phyloP scores from a whole-genome alignment of 1,284 basidiomycete genomes.

The Moesziomyces sp. region DNA sequence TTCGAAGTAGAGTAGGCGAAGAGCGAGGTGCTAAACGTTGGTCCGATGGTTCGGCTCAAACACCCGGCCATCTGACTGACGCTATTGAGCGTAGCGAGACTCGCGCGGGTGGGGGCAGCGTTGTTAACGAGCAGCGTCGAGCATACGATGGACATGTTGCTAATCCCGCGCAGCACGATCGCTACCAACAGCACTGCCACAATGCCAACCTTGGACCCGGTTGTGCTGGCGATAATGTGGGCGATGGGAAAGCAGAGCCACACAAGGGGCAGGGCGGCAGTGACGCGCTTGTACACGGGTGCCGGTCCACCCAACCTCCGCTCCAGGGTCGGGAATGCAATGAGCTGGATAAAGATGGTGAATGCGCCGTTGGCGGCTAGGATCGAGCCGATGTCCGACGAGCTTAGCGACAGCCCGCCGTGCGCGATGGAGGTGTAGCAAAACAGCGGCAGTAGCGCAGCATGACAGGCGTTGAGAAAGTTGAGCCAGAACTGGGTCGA shows the following conservation, averaged over 20 bases:
- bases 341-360: constrained; percentile 48
- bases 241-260: constrained; percentile 54
- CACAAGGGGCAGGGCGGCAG: constrained; percentile 34
- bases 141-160: constrained; percentile 53
- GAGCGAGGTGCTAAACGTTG: constrained; percentile 40
- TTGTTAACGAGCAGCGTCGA: constrained; percentile 53
- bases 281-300: constrained; percentile 29
- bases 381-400: constrained; percentile 47
- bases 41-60: constrained; percentile 44
- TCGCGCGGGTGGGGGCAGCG: constrained; percentile 25
- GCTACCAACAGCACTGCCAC: constrained; percentile 12
- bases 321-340: constrained; percentile 49
- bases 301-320: constrained; percentile 39
- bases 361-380: constrained; percentile 49
- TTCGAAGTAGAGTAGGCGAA: constrained; percentile 46
- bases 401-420: constrained; percentile 45
- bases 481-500: constrained; percentile 48
- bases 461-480: constrained; percentile 50
- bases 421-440: constrained; percentile 40
- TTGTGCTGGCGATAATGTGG: constrained; percentile 20
- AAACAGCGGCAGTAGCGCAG: constrained; percentile 54
- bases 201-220: constrained; percentile 8
- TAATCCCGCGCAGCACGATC: constrained; percentile 32
- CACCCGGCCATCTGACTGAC: constrained; percentile 46
- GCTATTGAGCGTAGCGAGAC: constrained; percentile 51